Evolutionary conservation across 768 basidiomycete genomes (phyloP), one percentile per base, ranked within the genome.

Genomic region (Mycena polygramma): DNA sequence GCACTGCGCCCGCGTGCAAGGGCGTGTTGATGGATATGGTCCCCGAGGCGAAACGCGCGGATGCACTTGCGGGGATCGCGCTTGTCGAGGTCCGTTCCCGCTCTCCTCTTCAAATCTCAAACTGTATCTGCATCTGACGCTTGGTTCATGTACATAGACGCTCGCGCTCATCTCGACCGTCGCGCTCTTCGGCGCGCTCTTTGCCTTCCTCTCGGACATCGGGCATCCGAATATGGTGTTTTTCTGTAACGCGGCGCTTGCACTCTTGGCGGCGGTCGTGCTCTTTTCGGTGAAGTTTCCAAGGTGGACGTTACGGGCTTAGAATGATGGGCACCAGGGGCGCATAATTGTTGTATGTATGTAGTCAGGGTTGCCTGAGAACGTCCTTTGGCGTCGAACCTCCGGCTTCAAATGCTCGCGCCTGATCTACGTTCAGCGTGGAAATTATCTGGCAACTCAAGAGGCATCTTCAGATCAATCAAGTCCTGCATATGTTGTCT

Each of bases 1-100:
- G 68, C 2, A 64, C 68, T 0, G 62, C 68, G 20, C 68, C 68
- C 2, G 62, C 68, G 24, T 63, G 62, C 48, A 69, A 69, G 53
- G 68, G 68, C 17, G 68, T 69, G 11, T 46, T 69, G 19, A 64
- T 64, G 57, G 68, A 63, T 11, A 69, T 69, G 55, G 55, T 69
- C 4, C 68, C 68, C 20, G 63, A 65, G 26, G 10, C 26, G 15
- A 53, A 30, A 3, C 10, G 63, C 3, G 36, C 53, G 14, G 63
- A 65, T n/a, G 63, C 53, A 19, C 43, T 65, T 2, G 63, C 63
- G 19, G 63, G 41, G 4, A 45, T 65, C 20, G 53, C 63, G 20
- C 43, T 65, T 17, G 10, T 65, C 7, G 63, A 65, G 45, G 63
- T 65, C 48, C 22, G 8, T 24, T 49, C 7, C 20, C 14, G 4